These are phyloP conservation scores for Blumeria hordei DNA, from an alignment of 2,329 filamentous ascomycete species.

Conservation along the genomic window DNA sequence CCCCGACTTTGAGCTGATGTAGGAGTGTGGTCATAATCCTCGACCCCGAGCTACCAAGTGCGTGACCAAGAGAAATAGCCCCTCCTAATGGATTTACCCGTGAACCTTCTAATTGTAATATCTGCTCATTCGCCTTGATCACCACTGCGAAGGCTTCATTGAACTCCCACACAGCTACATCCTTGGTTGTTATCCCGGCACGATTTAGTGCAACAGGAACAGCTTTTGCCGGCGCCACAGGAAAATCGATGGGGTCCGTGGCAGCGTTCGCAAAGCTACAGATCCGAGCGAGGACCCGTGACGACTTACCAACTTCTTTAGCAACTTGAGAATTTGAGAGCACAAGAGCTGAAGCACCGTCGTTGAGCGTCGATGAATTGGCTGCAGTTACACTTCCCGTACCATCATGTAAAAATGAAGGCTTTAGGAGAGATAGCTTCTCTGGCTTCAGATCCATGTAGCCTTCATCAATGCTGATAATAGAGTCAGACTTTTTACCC, in stretches of 20 bases:
- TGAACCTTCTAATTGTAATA: conserved; percentile 47
- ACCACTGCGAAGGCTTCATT: conserved; percentile 96
- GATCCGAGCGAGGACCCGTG: conserved; percentile 68
- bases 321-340: conserved; percentile 62
- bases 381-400: conserved; percentile 82
- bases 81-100: conserved; percentile 75
- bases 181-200: conserved; percentile 72
- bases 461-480: conserved; percentile 69
- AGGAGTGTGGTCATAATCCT: conserved; percentile 74
- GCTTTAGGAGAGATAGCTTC: conserved; percentile 67
- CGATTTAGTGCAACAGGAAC: conserved; percentile 74
- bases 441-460: conserved; percentile 71
- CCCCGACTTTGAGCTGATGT: conserved; percentile 69
- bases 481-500: conserved; percentile 55
- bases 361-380: conserved; percentile 83
- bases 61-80: conserved; percentile 78
- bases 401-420: conserved; percentile 69
- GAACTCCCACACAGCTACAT: conserved; percentile 92
- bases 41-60: conserved; percentile 78
- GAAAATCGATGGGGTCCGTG: conserved; percentile 79
- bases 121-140: conserved; percentile 63
- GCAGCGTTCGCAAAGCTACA: conserved; percentile 74
- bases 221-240: conserved; percentile 73
- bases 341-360: conserved; percentile 78
- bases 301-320: conserved; percentile 51